Base-by-base conservation (phyloP, 306 rosid species). In the Sechiopsis laciniata region DNA sequence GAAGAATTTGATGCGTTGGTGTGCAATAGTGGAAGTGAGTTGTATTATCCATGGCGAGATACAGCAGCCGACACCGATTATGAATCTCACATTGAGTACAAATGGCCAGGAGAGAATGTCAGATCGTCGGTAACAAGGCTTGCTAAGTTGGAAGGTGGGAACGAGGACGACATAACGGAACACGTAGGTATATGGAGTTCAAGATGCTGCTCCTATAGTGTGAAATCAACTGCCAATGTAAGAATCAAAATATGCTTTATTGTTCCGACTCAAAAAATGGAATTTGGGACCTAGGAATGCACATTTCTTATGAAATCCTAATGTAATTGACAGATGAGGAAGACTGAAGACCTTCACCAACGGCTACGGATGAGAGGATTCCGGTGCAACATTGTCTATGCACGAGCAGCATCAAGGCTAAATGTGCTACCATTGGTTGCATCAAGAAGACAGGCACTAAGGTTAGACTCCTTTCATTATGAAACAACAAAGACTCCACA, bases 361-460 rank as follows among this genome's bases (percentile, higher is more conserved):
- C 78, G 85, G 85, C 82, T 88, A 42, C 72, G 96, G 80, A 90
- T 90, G 95, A 84, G 95, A 80, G 97, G 85, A 80, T 83, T 90
- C 68, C 87, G 97, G 55, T 88, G 97, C 86, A 88, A 90, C 76
- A 83, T 88, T 3, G 80, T 88, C 77, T 90, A 82, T 62, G 82
- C 85, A 53, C 92, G 81, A 66, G 84, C 81, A 42, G 89, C 88
- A 60, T 73, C 78, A 55, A 88, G 91, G 81, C 79, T 90, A 71
- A 88, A 85, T 80, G 90, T 83, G 78, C 76, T 86, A 71, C 95
- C 96, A 24, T 66, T 90, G 68, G 78, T 81, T 80, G 91, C 95
- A 60, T 87, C 96, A 61, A 87, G 96, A 87, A 79, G 80, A 58
- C 97, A 90, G 58, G 89, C 92, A 65, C 76, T 90, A 60, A 87